phyloP scores from a whole-genome alignment of 179 eudicot species.

The Patellifolia procumbens region DNA sequence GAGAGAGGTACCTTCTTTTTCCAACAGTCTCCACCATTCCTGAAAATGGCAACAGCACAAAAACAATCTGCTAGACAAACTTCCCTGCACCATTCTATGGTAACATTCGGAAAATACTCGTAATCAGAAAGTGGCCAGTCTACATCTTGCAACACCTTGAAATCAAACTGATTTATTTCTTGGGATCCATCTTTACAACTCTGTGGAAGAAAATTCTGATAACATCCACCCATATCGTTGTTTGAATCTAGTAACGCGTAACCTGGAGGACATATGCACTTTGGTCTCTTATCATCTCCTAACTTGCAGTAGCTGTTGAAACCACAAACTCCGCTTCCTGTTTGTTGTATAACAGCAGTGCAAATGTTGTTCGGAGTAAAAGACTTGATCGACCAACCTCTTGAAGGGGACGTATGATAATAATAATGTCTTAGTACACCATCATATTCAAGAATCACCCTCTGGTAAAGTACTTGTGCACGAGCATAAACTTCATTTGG shows the following conservation, averaged over 20 bases:
- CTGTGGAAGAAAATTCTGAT: slow-evolving; percentile 22
- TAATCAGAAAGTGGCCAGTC: slow-evolving; percentile 30
- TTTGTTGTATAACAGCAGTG: slow-evolving; percentile 4
- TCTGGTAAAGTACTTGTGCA: slow-evolving; percentile 17
- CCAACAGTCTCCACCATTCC: slow-evolving; percentile 31
- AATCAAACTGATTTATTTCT: slow-evolving; percentile 15
- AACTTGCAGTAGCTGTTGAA: slow-evolving; percentile 30
- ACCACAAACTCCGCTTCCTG: slow-evolving; percentile 33
- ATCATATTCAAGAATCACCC: slow-evolving; percentile 26
- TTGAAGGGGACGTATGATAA: neutral
- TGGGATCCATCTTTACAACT: slow-evolving; percentile 8
- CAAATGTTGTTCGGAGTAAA: slow-evolving; percentile 29
- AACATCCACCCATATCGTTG: slow-evolving; percentile 29
- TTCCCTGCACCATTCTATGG: slow-evolving; percentile 29
- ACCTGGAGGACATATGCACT: slow-evolving; percentile 31
- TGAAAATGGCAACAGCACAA: slow-evolving; percentile 29
- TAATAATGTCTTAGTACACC: slow-evolving; percentile 27
- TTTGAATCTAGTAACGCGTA: slow-evolving; percentile 15
- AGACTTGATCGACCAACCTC: slow-evolving; percentile 23
- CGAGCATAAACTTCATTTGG: neutral
- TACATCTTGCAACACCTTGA: slow-evolving; percentile 24
- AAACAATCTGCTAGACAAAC: slow-evolving; percentile 27
- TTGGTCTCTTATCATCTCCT: slow-evolving; percentile 26
- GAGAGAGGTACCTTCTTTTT: slow-evolving; percentile 28
- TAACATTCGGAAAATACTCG: slow-evolving; percentile 27